Percentiles rank a stretch among this genome's conserved stretches.
Conservation (phyloP, 257 asterid genomes). For the Fraxinus americana region DNA sequence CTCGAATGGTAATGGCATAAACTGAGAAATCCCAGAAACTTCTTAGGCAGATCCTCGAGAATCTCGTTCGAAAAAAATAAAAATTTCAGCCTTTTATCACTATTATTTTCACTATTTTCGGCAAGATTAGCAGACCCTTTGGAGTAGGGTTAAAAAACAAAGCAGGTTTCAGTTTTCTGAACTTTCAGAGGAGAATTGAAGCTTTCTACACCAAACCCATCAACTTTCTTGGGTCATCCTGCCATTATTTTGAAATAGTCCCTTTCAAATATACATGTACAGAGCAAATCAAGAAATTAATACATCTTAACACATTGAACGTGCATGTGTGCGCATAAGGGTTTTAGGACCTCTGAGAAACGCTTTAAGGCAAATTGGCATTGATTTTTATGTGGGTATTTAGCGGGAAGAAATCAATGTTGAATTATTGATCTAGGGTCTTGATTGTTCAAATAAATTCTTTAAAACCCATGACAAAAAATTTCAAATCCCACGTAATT, state of each 20-base stretch:
- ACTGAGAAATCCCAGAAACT: slow-evolving; percentile 29
- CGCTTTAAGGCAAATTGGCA: slow-evolving; percentile 4
- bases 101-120: slow-evolving; percentile 2
- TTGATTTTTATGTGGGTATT: slow-evolving; percentile 32
- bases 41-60: slow-evolving; percentile 27
- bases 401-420: slow-evolving; percentile 32
- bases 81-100: slow-evolving; percentile 11
- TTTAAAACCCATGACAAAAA: slow-evolving; percentile 29
- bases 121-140: not conserved
- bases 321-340: slow-evolving; percentile 31
- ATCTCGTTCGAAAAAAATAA: slow-evolving; percentile 18
- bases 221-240: too few relatives aligned
- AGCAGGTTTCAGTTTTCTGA: slow-evolving; percentile 1
- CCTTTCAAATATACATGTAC: not conserved
- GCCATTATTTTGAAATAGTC: too few relatives aligned
- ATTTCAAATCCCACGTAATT: slow-evolving; percentile 26
- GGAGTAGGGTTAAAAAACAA: slow-evolving; percentile 18
- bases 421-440: not conserved
- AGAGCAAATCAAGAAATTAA: not conserved
- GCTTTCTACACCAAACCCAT: slow-evolving; percentile 44
- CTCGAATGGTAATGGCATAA: slow-evolving; percentile 57
- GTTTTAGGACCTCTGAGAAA: slow-evolving; percentile 21
- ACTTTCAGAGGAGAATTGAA: slow-evolving; percentile 21
- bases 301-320: slow-evolving; percentile 14
- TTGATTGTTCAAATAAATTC: not conserved